These are phyloP conservation scores for Phytophthora constricta DNA, from an alignment of 352 stramenopile species.

Conservation along the genomic window DNA sequence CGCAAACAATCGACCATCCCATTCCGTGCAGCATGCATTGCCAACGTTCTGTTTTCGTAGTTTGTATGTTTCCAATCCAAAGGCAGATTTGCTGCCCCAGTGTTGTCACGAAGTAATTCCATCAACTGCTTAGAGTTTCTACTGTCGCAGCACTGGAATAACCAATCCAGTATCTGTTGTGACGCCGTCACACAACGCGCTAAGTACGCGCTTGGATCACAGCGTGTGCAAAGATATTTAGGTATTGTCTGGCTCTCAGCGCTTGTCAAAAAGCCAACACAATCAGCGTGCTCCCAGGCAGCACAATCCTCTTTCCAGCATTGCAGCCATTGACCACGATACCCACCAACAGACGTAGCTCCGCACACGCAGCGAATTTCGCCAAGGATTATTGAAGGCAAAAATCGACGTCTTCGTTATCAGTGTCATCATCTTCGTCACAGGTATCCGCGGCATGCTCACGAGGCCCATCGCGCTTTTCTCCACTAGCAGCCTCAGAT, in stretches of 20 bases:
- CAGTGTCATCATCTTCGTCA: conserved; percentile 21
- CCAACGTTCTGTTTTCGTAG: conserved; percentile 43
- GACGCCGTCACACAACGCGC: conserved; percentile 36
- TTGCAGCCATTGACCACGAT: conserved; percentile 72
- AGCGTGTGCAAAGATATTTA: conserved; percentile 60
- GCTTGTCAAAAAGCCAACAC: conserved; percentile 55
- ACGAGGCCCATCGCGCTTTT: conserved; percentile 1
- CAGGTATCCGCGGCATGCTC: conserved; percentile 12
- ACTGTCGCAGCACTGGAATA: conserved; percentile 75
- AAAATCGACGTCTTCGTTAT: conserved; percentile 28
- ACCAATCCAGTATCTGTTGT: conserved; percentile 49
- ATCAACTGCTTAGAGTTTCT: conserved; percentile 61
- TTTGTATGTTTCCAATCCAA: conserved; percentile 44
- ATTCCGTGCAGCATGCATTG: conserved; percentile 59
- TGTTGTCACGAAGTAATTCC: conserved; percentile 47
- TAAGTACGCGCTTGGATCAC: conserved; percentile 45
- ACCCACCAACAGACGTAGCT: conserved; percentile 48
- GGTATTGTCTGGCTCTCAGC: conserved; percentile 16
- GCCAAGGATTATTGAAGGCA: conserved; percentile 34
- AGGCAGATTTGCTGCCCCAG: conserved; percentile 29
- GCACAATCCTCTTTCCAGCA: conserved; percentile 70
- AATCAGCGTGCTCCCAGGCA: conserved; percentile 78
- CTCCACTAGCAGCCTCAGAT: neutral
- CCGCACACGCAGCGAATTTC: conserved; percentile 71
- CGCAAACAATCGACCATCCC: conserved; percentile 47